Base-by-base conservation (phyloP, 495 filamentous ascomycete genomes). In the Aspergillus kassunensis region DNA sequence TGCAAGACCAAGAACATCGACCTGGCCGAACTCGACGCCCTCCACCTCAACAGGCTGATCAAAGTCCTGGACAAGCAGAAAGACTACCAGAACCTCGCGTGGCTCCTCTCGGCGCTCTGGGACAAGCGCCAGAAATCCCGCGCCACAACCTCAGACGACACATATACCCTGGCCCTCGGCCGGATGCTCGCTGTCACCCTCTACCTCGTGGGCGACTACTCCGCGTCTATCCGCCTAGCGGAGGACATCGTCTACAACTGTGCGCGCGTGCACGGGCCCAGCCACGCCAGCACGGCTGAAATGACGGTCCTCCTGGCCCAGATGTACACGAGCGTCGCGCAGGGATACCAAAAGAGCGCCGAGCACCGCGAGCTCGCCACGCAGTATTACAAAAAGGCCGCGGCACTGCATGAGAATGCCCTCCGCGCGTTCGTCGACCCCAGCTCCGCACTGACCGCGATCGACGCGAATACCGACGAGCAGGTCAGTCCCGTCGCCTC, bases 181-280 rank as follows among this genome's bases (percentile, higher is more conserved):
- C 37, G 65, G 36, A 65, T 65, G 57, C 67, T 67, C 33, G 64
- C 67, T 33, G 53, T 71, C n/a, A 68, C 64, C 35, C 68, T 66
- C 36, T 73, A 70, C 53, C 56, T 71, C 27, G 55, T 59, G 0
- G 65, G 59, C 30, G 68, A 71, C 19, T 47, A 56, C 18, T 43
- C 60, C 11, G 63, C 61, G 27, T 61, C 70, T 6, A 54, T 67
- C 18, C 70, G 70, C 21, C 65, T 73, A 7, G 65, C 70, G 16
- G 68, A 73, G 51, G 70, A 73, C 39, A 68, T 71, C 21, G 68
- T 73, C 4, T 73, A 73, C 59, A 73, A 73, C 58, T 70, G 68
- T 58, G 60, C 60, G 12, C 69, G 69, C 23, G 69, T 72, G 12
- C 66, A 72, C 48, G 67, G 69, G 12, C 49, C 62, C 12, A 62